Evolutionary conservation across 768 basidiomycete species (phyloP).

Genomic region (Exsudoporus frostii): DNA sequence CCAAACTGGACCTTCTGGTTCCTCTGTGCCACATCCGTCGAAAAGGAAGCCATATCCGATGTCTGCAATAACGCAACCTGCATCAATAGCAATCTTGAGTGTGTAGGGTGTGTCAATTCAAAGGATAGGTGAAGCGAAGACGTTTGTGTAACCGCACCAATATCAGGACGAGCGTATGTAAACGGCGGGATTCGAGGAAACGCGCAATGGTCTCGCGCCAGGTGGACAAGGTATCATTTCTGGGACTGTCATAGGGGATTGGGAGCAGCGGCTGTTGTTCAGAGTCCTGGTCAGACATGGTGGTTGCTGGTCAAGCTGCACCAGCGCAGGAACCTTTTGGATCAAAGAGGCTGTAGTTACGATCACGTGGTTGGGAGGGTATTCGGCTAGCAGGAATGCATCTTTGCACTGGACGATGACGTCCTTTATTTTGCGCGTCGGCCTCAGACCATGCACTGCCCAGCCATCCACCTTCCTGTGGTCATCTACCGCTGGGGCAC

Average conservation of each 20-base stretch:
- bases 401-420: slow-evolving; percentile 5
- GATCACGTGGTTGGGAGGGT: slow-evolving; percentile 12
- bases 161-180: slow-evolving; percentile 57
- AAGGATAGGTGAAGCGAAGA: slow-evolving; percentile 16
- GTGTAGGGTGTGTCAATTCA: slow-evolving; percentile 4
- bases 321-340: too few species aligned
- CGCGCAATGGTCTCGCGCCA: slow-evolving; percentile 39
- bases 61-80: slow-evolving; percentile 67
- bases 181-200: slow-evolving; percentile 47
- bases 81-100: slow-evolving; percentile 58
- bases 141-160: slow-evolving; percentile 43
- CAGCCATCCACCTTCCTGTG: slow-evolving; percentile 3
- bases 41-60: slow-evolving; percentile 65
- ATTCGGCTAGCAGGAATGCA: not conserved
- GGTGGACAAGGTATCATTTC: slow-evolving; percentile 3
- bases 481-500: not conserved
- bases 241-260: slow-evolving; percentile 19
- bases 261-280: slow-evolving; percentile 50
- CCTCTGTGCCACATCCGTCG: slow-evolving; percentile 46
- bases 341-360: not conserved
- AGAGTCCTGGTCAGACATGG: slow-evolving; percentile 30
- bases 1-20: slow-evolving; percentile 52
- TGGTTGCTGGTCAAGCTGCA: slow-evolving; percentile 1
- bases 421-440: slow-evolving; percentile 15
- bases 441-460: slow-evolving; percentile 12